Evolutionary conservation across 768 basidiomycete species (phyloP), one percentile per base, ranked within the genome.

Genomic region (Tephrocybe sp.): DNA sequence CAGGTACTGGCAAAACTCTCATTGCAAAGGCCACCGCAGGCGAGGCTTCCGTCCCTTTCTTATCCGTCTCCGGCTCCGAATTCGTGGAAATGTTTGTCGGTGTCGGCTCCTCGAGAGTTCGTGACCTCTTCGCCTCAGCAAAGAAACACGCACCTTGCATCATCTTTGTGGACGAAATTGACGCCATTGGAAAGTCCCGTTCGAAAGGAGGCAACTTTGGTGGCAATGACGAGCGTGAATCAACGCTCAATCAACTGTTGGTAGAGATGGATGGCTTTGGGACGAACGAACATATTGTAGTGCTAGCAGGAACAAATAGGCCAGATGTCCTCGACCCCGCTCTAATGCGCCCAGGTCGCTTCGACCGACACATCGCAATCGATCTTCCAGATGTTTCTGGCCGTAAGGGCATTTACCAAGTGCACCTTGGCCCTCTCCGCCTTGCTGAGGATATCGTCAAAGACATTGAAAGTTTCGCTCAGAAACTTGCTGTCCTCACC

Each of bases 41-140:
- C 43, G 97, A 99, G 70, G 95, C 97, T 4, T 88, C 84, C 37
- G 95, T 98, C 4, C 95, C 97, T 34, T 99, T 99, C 86, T 80
- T 97, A 50, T 95, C 93, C 19, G 97, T 98, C 34, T 97, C 95
- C 40, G 97, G 97, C 43, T 98, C 95, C 36, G 97, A 99, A 65
- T 98, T 99, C 64, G 94, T 99, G 53, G 97, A 99, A 72, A 97
- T 98, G 94, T 99, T 98, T 64, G 97, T 99, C 58, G 97, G 97
- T 69, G 97, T 98, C 44, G 97, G 97, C 50, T 94, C 97, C 2
- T 94, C 93, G 3, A 84, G 97, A 55, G 97, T 99, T 10, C 86
- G 97, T 41, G 97, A 99, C 69, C 83, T 99, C 36, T 99, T 99
- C 67, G 89, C 94, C 27, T 94, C 89, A 3, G 97, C 97, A 40